A percentile compares a stretch with the other conserved stretches of the same genome.
phyloP scores from a whole-genome alignment of 106 monocot genomes.

The Narthecium ossifragum region DNA sequence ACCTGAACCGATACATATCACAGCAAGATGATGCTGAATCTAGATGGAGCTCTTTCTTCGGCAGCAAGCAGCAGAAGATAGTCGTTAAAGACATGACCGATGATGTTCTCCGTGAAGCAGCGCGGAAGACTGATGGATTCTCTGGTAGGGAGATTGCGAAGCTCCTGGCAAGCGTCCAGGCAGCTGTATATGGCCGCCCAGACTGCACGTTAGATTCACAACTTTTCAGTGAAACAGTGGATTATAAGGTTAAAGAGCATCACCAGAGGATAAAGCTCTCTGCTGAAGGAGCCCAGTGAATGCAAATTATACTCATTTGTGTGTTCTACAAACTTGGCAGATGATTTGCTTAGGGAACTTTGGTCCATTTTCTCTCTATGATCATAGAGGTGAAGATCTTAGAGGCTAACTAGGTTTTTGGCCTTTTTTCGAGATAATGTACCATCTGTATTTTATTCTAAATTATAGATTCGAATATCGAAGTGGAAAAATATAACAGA shows the following conservation, averaged over 20 bases:
- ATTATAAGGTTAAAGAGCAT: constrained; percentile 87
- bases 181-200: constrained; percentile 70
- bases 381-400: too few relatives aligned
- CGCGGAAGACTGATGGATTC: constrained; percentile 65
- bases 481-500: too few relatives aligned
- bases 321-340: too few relatives aligned
- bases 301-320: too few relatives aligned
- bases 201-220: constrained; percentile 63
- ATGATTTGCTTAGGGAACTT: too few relatives aligned
- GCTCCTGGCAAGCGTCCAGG: constrained; percentile 83
- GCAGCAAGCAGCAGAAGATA: constrained; percentile 44
- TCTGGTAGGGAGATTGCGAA: constrained; percentile 98
- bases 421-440: too few relatives aligned
- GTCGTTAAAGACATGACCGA: constrained; percentile 49
- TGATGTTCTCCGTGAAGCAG: constrained; percentile 58
- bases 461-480: too few relatives aligned
- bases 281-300: neutral
- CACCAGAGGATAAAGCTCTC: constrained; percentile 70
- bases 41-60: constrained; percentile 28
- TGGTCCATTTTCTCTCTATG: too few relatives aligned
- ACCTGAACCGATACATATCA: constrained; percentile 62
- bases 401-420: too few relatives aligned
- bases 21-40: constrained; percentile 12
- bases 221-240: constrained; percentile 67
- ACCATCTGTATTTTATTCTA: too few relatives aligned